These are phyloP conservation scores for Penicillium bialowiezense DNA, from an alignment of 495 filamentous ascomycete species.

Conservation along the genomic window DNA sequence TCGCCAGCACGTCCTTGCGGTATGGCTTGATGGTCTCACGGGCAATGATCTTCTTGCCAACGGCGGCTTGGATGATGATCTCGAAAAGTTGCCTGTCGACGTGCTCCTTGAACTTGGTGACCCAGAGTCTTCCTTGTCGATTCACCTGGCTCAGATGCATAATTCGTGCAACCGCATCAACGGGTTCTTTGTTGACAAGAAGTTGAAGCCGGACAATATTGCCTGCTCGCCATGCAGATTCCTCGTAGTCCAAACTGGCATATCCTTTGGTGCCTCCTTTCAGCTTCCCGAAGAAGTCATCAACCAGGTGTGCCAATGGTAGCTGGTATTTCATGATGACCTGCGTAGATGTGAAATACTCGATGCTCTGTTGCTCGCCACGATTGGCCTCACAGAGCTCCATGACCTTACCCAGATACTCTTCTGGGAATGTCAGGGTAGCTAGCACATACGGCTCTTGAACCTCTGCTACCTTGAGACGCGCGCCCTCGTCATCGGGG, in stretches of 20 bases:
- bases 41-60: slow-evolving; percentile 79
- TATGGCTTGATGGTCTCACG: slow-evolving; percentile 96
- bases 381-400: slow-evolving; percentile 91
- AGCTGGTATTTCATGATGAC: slow-evolving; percentile 93
- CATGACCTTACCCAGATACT: slow-evolving; percentile 90
- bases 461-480: slow-evolving; percentile 57
- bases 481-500: slow-evolving; percentile 66
- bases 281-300: slow-evolving; percentile 96
- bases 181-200: slow-evolving; percentile 86
- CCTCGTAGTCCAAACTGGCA: slow-evolving; percentile 91
- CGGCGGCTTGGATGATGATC: slow-evolving; percentile 88
- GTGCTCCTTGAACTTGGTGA: slow-evolving; percentile 94
- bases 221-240: slow-evolving; percentile 79
- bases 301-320: slow-evolving; percentile 82
- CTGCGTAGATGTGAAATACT: slow-evolving; percentile 91
- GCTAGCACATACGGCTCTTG: slow-evolving; percentile 85
- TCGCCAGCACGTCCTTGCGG: slow-evolving; percentile 88
- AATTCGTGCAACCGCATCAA: slow-evolving; percentile 90
- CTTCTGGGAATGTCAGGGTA: slow-evolving; percentile 89
- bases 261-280: slow-evolving; percentile 84
- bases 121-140: slow-evolving; percentile 78
- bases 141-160: slow-evolving; percentile 78
- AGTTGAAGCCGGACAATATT: slow-evolving; percentile 87
- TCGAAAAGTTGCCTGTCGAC: slow-evolving; percentile 96
- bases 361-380: slow-evolving; percentile 77